Conservation (phyloP, 2,329 filamentous ascomycete genomes). For the Raffaelea arxii region DNA sequence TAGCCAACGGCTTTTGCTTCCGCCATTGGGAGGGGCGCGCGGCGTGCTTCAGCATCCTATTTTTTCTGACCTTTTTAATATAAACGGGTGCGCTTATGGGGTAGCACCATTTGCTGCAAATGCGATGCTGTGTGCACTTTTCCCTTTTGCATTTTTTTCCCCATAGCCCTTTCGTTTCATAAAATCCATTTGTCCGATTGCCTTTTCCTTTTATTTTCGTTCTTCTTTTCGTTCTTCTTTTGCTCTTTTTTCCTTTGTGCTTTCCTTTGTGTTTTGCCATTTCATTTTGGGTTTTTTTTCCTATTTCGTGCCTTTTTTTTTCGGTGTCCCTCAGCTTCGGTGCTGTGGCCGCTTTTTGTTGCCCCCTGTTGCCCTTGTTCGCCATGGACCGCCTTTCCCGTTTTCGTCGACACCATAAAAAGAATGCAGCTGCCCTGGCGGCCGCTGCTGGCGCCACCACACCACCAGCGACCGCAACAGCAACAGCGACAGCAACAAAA, state of each 20-base stretch:
- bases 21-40: no score
- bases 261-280: neutral
- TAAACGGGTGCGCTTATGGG: no score
- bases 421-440: constrained; percentile 14
- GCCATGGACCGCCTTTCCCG: constrained; percentile 21
- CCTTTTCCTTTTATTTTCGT: no score
- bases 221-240: neutral
- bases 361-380: neutral
- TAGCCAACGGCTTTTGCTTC: no score
- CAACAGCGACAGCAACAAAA: neutral
- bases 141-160: no score
- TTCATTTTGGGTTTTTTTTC: neutral
- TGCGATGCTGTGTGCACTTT: no score
- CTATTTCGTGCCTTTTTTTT: neutral
- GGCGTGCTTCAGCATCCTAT: no score
- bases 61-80: no score
- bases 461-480: neutral
- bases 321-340: neutral
- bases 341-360: neutral
- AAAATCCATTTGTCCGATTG: no score
- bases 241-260: neutral
- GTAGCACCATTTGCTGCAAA: no score
- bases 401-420: constrained; percentile 21
- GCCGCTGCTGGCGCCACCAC: constrained; percentile 7
- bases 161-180: no score